Evolutionary conservation across 208 protist species (phyloP).

Genomic region (Naegleria fowleri): DNA sequence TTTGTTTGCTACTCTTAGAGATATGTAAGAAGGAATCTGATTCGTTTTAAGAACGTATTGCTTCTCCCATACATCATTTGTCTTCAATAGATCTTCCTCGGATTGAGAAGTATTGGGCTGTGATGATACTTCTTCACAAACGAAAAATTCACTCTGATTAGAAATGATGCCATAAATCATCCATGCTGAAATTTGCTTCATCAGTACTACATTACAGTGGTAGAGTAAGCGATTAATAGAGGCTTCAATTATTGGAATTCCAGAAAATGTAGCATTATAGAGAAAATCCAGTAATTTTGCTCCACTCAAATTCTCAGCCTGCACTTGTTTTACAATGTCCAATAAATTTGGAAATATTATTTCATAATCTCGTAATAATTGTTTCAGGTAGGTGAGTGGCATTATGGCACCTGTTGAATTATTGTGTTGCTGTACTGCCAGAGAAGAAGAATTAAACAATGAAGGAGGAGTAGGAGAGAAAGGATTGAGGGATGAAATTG

Average conservation of each 20-base stretch:
- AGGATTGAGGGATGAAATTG: too few species aligned
- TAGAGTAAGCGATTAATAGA: background rate
- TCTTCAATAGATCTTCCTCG: background rate
- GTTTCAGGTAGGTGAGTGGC: background rate
- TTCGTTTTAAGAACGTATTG: background rate
- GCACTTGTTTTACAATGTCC: background rate
- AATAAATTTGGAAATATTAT: background rate
- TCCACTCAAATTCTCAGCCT: background rate
- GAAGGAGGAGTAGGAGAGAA: too few species aligned
- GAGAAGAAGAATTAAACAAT: too few species aligned
- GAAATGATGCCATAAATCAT: slow-evolving; percentile 1
- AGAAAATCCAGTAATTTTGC: background rate
- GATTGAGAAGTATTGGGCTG: background rate
- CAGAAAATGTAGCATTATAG: background rate
- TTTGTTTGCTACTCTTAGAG: background rate
- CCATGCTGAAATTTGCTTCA: slow-evolving; percentile 3
- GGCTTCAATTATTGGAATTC: background rate
- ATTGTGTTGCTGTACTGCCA: background rate
- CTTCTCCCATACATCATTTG: background rate
- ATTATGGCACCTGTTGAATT: background rate
- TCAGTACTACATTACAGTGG: background rate
- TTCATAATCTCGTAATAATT: slow-evolving; percentile 11
- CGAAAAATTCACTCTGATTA: background rate
- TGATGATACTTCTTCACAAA: background rate
- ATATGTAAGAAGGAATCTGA: background rate